Base-by-base conservation (phyloP, 2,329 filamentous ascomycete genomes). In the Ophiosphaerella korrae region DNA sequence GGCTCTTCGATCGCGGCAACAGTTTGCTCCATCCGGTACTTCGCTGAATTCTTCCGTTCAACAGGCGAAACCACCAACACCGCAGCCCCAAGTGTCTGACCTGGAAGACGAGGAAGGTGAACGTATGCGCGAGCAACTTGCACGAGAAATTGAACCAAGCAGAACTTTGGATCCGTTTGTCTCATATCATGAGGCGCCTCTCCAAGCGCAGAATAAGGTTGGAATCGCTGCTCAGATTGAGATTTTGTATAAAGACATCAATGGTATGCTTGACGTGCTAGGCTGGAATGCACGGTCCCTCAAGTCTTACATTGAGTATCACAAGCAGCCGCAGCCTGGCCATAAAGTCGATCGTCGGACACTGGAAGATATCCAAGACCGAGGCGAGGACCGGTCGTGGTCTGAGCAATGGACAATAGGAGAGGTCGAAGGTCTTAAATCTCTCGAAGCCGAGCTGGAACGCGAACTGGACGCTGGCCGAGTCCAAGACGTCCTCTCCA, bases 241-340 rank as follows among this genome's bases (percentile, higher is more conserved):
- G 62, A 74, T 74, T 44, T 67, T 82, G 44, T 94, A 90, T 70
- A 83, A 88, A 38, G 90, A 93, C 64, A 89, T 93, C 69, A 93
- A 94, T 72, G 89, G 89, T 11, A 99, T 97, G 94, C 87, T 99
- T 37, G 91, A 97, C 64, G 93, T 90, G 0, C 78, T 97, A 35
- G 93, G 93, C 8, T 82, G 97, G 42, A 97, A 97, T 68, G 85
- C 89, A 5, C 83, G 93, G 13, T 85, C 81, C 7, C 64, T 88
- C 36, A 74, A 79, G 16, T 77, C 80, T 0, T 87, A 83, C 63
- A 74, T 92, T 37, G 80, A 83, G 48, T 90, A 88, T 7, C 89
- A 95, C 60, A 56, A 62, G 41, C 53, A 63, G 26, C 57, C 63
- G 5, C 57, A 60, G n/a, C 73, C 78, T 42, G 78, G 82, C 44